Base-by-base conservation (phyloP, 2,329 filamentous ascomycete species). In the Sporothrix brasiliensis region DNA sequence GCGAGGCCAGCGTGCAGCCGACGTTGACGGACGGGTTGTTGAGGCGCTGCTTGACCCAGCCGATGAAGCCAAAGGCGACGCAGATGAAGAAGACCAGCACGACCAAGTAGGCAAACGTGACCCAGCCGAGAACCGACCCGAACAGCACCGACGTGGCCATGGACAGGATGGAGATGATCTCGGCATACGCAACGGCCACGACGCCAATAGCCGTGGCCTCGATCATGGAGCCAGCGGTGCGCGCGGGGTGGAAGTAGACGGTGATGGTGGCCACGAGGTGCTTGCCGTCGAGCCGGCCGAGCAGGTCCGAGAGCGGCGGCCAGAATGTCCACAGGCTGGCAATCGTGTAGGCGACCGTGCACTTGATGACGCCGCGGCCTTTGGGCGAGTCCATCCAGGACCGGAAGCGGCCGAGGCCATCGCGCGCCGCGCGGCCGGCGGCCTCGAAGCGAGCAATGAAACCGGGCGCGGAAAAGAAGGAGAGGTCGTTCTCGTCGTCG, bases 191-290 rank as follows among this genome's bases (percentile, higher is more conserved):
- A 72, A 97, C 92, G 1, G 93, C 94, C 47, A 91, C 83, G 50
- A 92, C 81, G 6, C 92, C 92, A 71, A 95, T 88, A 47, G 94
- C 81, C 13, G 91, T 87, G 3, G 93, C 94, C 79, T 97, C 92
- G 71, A 92, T 86, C 93, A 97, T 97, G 74, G 92, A 95, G 0
- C 94, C 94, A 34, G 90, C 87, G 21, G 92, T 92, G 71, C 94
- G 86, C 6, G 93, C 92, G 4, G 94, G 93, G 78, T 97, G 93
- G 76, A 97, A 98, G 77, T 97, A 98, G 13, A 97, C 94, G 0
- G 93, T 96, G 71, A 97, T 88, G 2, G 94, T 97, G 44, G 93
- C 93, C 67, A 97, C 93, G 77, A 97, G 90, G 80, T 97, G 94
- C 78, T 97, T 97, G 67, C 93, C 93, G 80, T 97, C 94, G 77